Conservation (phyloP, 805 yeast genomes). For the Candida endomychidarum region DNA sequence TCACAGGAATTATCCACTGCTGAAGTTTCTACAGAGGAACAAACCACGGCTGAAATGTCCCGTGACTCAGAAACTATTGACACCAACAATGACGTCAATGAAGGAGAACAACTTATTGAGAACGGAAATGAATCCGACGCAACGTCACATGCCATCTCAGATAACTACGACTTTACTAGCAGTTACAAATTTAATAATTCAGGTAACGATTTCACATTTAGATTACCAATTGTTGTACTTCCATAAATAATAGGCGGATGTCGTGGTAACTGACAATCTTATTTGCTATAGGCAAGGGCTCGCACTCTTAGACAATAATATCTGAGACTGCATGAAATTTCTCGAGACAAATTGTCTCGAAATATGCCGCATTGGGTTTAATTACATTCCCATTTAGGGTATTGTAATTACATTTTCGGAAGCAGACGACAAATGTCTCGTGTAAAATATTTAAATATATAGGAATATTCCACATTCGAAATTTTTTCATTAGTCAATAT, state of each 20-base stretch:
- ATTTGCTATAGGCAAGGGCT: background rate
- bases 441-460: background rate
- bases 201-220: conserved; percentile 31
- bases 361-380: background rate
- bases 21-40: too few species aligned
- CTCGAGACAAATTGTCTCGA: background rate
- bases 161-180: conserved; percentile 11
- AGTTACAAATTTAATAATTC: conserved; percentile 22
- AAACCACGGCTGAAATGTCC: too few species aligned
- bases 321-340: background rate
- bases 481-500: conserved; percentile 6
- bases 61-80: too few species aligned
- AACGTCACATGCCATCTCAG: background rate
- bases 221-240: conserved; percentile 25
- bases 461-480: conserved; percentile 1
- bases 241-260: background rate
- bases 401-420: conserved; percentile 4
- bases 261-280: background rate
- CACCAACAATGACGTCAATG: background rate
- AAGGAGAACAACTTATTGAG: background rate
- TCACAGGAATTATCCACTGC: too few species aligned
- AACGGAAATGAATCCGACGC: background rate
- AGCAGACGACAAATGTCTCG: background rate
- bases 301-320: background rate
- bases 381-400: conserved; percentile 4